Evolutionary conservation across 805 yeast genomes (phyloP).

Genomic region (Starmerella floris): DNA sequence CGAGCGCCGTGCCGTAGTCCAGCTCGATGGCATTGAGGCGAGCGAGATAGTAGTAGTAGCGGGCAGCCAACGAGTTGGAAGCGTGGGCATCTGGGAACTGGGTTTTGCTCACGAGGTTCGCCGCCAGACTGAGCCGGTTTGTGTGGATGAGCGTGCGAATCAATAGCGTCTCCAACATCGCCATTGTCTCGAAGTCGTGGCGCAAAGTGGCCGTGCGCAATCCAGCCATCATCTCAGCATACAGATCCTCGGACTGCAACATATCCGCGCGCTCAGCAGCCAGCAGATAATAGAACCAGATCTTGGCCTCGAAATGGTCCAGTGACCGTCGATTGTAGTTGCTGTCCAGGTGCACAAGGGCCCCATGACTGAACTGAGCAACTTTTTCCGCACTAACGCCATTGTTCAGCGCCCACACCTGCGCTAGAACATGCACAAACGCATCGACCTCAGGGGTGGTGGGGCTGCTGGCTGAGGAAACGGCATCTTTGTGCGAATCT

Average conservation of each 20-base stretch:
- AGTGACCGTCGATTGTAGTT: slow-evolving; percentile 66
- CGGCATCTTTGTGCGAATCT: neutral
- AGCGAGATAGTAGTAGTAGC: slow-evolving; percentile 86
- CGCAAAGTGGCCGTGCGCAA: slow-evolving; percentile 81
- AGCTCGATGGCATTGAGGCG: slow-evolving; percentile 81
- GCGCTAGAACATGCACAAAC: slow-evolving; percentile 65
- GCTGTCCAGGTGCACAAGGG: slow-evolving; percentile 32
- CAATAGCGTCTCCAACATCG: slow-evolving; percentile 71
- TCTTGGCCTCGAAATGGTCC: slow-evolving; percentile 75
- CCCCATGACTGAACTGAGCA: slow-evolving; percentile 30
- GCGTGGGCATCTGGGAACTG: slow-evolving; percentile 69
- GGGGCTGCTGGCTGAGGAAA: neutral
- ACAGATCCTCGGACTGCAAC: slow-evolving; percentile 35
- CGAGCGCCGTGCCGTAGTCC: slow-evolving; percentile 81
- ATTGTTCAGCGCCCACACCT: slow-evolving; percentile 56
- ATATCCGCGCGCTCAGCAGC: slow-evolving; percentile 49
- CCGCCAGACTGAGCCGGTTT: slow-evolving; percentile 77
- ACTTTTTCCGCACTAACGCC: slow-evolving; percentile 36
- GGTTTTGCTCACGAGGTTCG: slow-evolving; percentile 75
- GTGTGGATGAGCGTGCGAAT: slow-evolving; percentile 64
- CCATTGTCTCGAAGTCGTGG: slow-evolving; percentile 85
- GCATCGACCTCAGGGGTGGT: slow-evolving; percentile 62
- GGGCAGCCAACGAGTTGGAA: slow-evolving; percentile 75
- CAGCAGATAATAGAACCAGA: slow-evolving; percentile 83
- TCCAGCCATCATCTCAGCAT: slow-evolving; percentile 57